Base-by-base conservation (phyloP, 768 basidiomycete genomes). In the Podaxis mareebaensis region DNA sequence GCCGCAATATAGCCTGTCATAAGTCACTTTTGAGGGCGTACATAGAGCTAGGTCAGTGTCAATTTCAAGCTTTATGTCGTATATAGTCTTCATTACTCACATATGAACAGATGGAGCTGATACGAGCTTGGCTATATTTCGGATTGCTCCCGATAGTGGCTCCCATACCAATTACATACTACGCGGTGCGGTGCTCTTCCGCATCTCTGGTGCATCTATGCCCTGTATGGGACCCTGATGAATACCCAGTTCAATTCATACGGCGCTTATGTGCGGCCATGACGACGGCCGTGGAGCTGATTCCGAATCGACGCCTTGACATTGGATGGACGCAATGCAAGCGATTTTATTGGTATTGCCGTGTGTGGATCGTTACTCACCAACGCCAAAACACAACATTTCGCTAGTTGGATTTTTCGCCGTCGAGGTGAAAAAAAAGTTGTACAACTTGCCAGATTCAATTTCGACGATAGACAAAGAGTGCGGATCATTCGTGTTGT, bases 21-120 rank as follows among this genome's bases (percentile, higher is more conserved):
- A 68, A 40, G 66, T 66, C 3, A 67, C 71, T 40, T 72, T 71
- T 8, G 40, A 55, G 46, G 65, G 59, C 3, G 67, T 70, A 36
- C 72, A 67, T 59, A 66, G 66, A 13, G 68, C 67, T 39, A 70
- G 22, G 63, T 65, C 4, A 71, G 69, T 48, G 66, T 71, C 10
- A 53, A 66, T 10, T 74, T 74, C 48, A 68, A 73, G 59, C 59
- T 72, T 20, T 72, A 70, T 63, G 66, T 71, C 40, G 72, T 72
- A 54, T 49, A 68, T 65, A 12, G 24, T 33, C 12, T 59, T 53
- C 62, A 15, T 56, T 56, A 11, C 36, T 42, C 51, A 58, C 44
- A 30, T 13, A 22, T n/a, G 56, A 17, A 13, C 39, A 22, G 38
- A 39, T 55, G 20, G 24, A 56, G 13, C 11, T 56, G 38, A 56